Conservation (phyloP, 2,329 filamentous ascomycete genomes). For the Aspergillus intermedius region DNA sequence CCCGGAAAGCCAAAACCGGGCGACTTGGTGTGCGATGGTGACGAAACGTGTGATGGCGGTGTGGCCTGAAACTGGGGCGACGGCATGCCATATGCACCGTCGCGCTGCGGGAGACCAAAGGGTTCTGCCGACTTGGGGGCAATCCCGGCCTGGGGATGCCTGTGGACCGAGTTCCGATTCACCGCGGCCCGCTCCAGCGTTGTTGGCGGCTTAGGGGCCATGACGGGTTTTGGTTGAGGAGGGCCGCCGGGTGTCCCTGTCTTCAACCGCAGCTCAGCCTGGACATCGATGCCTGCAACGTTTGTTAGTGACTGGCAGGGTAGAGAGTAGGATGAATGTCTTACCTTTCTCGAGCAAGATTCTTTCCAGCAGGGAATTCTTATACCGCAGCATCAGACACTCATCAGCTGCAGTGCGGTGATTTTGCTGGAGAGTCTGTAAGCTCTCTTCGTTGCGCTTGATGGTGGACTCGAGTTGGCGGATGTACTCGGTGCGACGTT, state of each 20-base stretch:
- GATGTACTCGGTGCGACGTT: constrained; percentile 96
- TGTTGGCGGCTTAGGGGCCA: constrained; percentile 64
- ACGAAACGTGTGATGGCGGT: constrained; percentile 69
- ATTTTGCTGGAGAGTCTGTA: constrained; percentile 86
- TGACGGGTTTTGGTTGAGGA: constrained; percentile 52
- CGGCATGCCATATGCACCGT: constrained; percentile 37
- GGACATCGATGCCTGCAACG: constrained; percentile 79
- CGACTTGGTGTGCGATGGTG: constrained; percentile 57
- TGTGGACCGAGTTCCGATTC: constrained; percentile 66
- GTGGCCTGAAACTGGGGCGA: constrained; percentile 75
- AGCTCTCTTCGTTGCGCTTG: constrained; percentile 89
- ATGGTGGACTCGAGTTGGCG: constrained; percentile 98
- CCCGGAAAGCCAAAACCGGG: constrained; percentile 56
- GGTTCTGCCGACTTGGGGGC: constrained; percentile 57
- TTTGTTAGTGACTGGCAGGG: constrained; percentile 3
- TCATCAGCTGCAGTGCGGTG: constrained; percentile 93
- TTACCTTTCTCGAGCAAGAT: constrained; percentile 92
- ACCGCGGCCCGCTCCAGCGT: constrained; percentile 74
- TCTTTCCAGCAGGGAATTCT: constrained; percentile 91
- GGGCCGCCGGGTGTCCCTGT: constrained; percentile 75
- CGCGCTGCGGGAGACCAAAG: constrained; percentile 44
- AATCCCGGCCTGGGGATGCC: constrained; percentile 62
- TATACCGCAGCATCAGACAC: constrained; percentile 96
- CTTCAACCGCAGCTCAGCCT: constrained; percentile 89
- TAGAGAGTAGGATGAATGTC: neutral